Percentiles rank a stretch among this genome's conserved stretches.
phyloP scores from a whole-genome alignment of 805 yeast species.

The Sugiyamaella mastotermitis region DNA sequence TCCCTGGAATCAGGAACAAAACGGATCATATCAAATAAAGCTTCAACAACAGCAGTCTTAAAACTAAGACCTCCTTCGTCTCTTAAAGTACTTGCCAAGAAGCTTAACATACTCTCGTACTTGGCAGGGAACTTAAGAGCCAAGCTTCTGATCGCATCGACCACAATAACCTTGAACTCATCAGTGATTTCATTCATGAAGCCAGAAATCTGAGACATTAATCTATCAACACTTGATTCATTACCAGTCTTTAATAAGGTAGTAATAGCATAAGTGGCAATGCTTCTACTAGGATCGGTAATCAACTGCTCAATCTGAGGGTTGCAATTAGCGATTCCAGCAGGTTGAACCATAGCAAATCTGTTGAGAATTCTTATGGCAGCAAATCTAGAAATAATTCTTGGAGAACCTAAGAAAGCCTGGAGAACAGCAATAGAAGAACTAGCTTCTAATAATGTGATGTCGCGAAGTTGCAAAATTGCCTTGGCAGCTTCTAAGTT shows the following conservation, averaged over 20 bases:
- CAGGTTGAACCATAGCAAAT: slow-evolving; percentile 75
- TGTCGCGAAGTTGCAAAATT: slow-evolving; percentile 48
- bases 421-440: slow-evolving; percentile 70
- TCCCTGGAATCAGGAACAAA: slow-evolving; percentile 81
- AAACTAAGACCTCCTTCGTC: slow-evolving; percentile 87
- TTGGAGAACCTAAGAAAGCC: slow-evolving; percentile 74
- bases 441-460: slow-evolving; percentile 53
- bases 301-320: slow-evolving; percentile 80
- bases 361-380: slow-evolving; percentile 87
- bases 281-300: slow-evolving; percentile 81
- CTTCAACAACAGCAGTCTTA: slow-evolving; percentile 85
- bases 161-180: slow-evolving; percentile 89
- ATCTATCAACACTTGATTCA: slow-evolving; percentile 79
- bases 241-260: slow-evolving; percentile 93
- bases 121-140: slow-evolving; percentile 91
- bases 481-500: slow-evolving; percentile 88
- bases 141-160: slow-evolving; percentile 88
- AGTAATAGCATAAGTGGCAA: slow-evolving; percentile 95
- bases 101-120: slow-evolving; percentile 72
- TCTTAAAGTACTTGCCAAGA: slow-evolving; percentile 76
- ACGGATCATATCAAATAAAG: slow-evolving; percentile 84
- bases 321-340: slow-evolving; percentile 65
- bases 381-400: slow-evolving; percentile 85
- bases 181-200: slow-evolving; percentile 92
- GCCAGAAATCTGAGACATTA: slow-evolving; percentile 78